phyloP scores from a whole-genome alignment of 2,329 filamentous ascomycete genomes.

The Arthrobotrys sinensis region DNA sequence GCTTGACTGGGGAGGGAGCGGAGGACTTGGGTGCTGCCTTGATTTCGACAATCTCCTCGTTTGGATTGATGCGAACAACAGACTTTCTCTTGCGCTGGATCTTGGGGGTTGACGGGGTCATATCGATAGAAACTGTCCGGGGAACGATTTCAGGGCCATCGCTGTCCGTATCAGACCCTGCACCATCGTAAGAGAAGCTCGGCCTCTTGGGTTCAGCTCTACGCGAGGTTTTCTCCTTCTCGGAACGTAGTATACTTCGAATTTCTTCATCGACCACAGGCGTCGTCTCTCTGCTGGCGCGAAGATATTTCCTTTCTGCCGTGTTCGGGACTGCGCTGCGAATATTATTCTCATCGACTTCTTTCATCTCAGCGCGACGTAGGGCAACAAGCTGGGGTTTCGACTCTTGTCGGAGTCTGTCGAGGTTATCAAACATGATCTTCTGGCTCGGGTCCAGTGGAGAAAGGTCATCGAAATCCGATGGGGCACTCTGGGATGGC shows the following conservation, averaged over 20 bases:
- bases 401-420: slow-evolving; percentile 17
- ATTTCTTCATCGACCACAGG: slow-evolving; percentile 9
- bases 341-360: neutral
- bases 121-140: slow-evolving; percentile 30
- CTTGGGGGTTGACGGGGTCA: slow-evolving; percentile 43
- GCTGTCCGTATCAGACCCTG: slow-evolving; percentile 18
- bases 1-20: slow-evolving; percentile 36
- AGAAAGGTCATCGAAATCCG: slow-evolving; percentile 14
- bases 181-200: slow-evolving; percentile 17
- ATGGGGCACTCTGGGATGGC: neutral
- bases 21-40: slow-evolving; percentile 20
- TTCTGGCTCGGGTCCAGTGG: slow-evolving; percentile 9
- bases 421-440: slow-evolving; percentile 21
- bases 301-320: neutral
- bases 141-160: neutral
- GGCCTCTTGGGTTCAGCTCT: neutral
- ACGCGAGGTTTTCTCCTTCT: neutral
- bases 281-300: slow-evolving; percentile 9
- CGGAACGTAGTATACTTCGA: neutral
- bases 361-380: slow-evolving; percentile 2
- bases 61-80: slow-evolving; percentile 1
- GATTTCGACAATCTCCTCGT: slow-evolving; percentile 19
- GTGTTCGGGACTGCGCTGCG: neutral
- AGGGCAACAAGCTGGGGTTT: slow-evolving; percentile 26
- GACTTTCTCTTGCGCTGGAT: slow-evolving; percentile 45